Percentiles rank a stretch among this genome's conserved stretches.
Conservation (phyloP, 345 rosid genomes). For the Eutrema japonicum region DNA sequence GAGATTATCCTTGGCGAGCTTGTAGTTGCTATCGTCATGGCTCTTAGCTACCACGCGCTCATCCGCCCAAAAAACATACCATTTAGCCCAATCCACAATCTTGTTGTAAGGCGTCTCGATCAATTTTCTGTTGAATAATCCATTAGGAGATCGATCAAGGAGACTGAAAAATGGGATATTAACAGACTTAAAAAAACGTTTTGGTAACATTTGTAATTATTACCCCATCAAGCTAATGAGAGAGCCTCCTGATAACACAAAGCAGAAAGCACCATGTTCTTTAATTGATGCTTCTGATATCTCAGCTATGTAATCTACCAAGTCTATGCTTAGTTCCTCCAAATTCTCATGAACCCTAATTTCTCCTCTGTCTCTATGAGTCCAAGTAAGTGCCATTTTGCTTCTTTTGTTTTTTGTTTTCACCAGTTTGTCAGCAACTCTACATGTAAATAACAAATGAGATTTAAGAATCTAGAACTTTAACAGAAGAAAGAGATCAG, state of each 20-base stretch:
- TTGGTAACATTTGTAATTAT: conserved; percentile 13
- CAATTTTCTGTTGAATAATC: conserved; percentile 63
- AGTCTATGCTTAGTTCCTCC: conserved; percentile 74
- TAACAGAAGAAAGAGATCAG: conserved; percentile 14
- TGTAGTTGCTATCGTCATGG: conserved; percentile 87
- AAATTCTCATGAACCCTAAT: conserved; percentile 73
- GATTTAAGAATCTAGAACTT: not conserved
- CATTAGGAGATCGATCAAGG: conserved; percentile 31
- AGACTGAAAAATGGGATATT: not conserved
- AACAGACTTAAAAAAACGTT: not conserved
- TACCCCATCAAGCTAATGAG: conserved; percentile 79
- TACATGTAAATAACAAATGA: conserved; percentile 20
- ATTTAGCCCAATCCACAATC: conserved; percentile 89
- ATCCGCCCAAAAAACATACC: conserved; percentile 87
- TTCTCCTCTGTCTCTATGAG: conserved; percentile 63
- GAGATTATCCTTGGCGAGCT: conserved; percentile 75
- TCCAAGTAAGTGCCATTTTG: conserved; percentile 73
- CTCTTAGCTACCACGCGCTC: conserved; percentile 81
- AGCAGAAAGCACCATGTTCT: conserved; percentile 79
- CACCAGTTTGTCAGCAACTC: conserved; percentile 32
- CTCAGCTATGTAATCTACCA: conserved; percentile 85
- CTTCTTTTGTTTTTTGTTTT: conserved; percentile 31
- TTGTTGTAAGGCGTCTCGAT: conserved; percentile 79
- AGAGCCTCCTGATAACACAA: conserved; percentile 90
- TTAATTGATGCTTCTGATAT: conserved; percentile 81